Evolutionary conservation across 2,329 filamentous ascomycete species (phyloP), one percentile per base, ranked within the genome.

Genomic region (Penicillium sp.): DNA sequence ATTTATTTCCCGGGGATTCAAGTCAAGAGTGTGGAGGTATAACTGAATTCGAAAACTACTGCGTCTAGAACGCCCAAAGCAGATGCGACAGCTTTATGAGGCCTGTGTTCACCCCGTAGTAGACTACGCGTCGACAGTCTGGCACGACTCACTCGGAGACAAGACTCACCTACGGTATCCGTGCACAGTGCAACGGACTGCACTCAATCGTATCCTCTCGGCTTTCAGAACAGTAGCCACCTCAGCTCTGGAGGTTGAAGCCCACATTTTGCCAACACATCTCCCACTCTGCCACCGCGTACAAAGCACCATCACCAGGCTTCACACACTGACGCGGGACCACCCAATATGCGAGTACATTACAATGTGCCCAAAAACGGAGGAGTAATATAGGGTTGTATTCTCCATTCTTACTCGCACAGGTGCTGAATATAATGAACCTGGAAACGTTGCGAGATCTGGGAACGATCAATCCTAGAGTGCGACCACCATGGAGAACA

Each of bases 31-130:
- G 26, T 27, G 26, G 26, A 27, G 26, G 26, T 27, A 27, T 27
- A 27, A 27, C 26, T 27, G 26, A 27, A 27, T 27, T 27, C 26
- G 26, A 27, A 27, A 27, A 27, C 26, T 27, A 27, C 58, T 70
- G n/a, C 59, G 62, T 26, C 16, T 64, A 60, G 52, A 69, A 13
- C 62, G 60, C 8, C 67, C 55, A 9, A 55, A 62, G 31, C 54
- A 70, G 39, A 69, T 69, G 58, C 59, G 64, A 56, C 61, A 69
- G 53, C 49, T 69, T n/a, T 70, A 69, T 49, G 58, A 68, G 54
- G 65, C 66, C 2, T 69, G 52, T 43, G 56, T 69, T 1, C 57
- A 60, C 13, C 64, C 61, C 3, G 53, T 65, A 9, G 35, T 68
- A 16, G 65, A 70, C 50, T 68, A 68, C 35, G 63, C 61, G 14